Evolutionary conservation across 345 rosid species (phyloP), one percentile per base, ranked within the genome.

Genomic region (Eutrema yunnanense): DNA sequence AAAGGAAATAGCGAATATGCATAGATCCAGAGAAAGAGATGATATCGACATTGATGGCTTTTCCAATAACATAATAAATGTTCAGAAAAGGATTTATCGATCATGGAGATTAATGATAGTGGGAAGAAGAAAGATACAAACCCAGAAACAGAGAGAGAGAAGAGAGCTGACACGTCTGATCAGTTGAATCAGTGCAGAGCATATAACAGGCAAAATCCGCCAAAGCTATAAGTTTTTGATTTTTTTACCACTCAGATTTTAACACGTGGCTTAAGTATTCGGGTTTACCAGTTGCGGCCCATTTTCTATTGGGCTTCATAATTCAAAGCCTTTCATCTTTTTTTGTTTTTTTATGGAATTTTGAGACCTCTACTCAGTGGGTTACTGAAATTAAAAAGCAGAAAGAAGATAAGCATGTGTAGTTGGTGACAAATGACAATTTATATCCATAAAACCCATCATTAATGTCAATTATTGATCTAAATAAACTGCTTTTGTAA

Each of bases 121-220:
- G 44, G 36, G 64, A 53, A 68, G 69, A 52, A 55, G 60, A 74
- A 59, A 58, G 58, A 37, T 8, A 68, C 78, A 67, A 74, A 74
- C 78, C 78, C 43, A 58, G 78, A 59, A 75, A 60, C 16, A 74
- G 57, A 29, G 67, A 67, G 62, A 67, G 62, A 61, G 62, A 42
- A 62, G 79, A 27, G 42, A 59, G 63, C 73, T 75, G 79, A 67
- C 79, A 75, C 69, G 58, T 68, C 51, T 75, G 74, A 29, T 68
- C 57, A 53, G 49, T 53, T 52, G 74, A 8, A 43, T 52, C 73
- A 52, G 68, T 61, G 56, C 69, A 75, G 79, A 68, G 69, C 63
- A 67, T 75, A 61, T 50, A 67, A 58, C 68, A 67, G 68, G 78
- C 73, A 74, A 67, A 74, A 59, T 74, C 62, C 49, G 67, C 73